phyloP scores from a whole-genome alignment of 495 filamentous ascomycete genomes.

The Podospora australis region DNA sequence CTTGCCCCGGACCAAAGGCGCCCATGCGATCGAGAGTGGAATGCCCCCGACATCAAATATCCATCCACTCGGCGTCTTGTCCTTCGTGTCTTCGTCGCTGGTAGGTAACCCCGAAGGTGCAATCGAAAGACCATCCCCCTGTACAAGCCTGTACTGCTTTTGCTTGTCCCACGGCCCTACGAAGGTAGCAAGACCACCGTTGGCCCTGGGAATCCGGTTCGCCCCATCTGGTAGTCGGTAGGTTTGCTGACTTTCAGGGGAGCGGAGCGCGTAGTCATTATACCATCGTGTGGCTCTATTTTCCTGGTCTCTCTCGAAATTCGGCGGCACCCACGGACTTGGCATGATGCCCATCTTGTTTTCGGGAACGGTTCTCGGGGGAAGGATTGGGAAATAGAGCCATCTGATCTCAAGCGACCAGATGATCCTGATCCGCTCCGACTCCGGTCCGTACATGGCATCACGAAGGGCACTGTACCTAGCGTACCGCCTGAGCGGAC shows the following conservation, averaged over 20 bases:
- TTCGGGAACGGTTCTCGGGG: constrained; percentile 25
- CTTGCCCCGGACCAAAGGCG: constrained; percentile 24
- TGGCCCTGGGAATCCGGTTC: constrained; percentile 22
- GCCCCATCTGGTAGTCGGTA: too few species aligned
- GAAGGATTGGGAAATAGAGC: constrained; percentile 32
- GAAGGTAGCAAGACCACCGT: constrained; percentile 26
- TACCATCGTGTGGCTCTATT: constrained; percentile 28
- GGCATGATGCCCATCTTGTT: constrained; percentile 24
- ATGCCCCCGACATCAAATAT: constrained; percentile 41
- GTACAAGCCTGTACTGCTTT: constrained; percentile 26
- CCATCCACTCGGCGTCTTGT: constrained; percentile 29
- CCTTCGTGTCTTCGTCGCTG: constrained; percentile 11
- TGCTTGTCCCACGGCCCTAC: constrained; percentile 34
- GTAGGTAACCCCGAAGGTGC: constrained; percentile 12
- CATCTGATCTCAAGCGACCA: constrained; percentile 35
- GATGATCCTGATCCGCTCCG: constrained; percentile 30
- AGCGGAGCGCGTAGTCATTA: constrained; percentile 14
- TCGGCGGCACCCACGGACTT: constrained; percentile 34
- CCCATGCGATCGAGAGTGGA: constrained; percentile 39
- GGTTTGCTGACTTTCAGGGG: background rate
- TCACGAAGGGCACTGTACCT: constrained; percentile 36
- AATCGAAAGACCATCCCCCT: constrained; percentile 25
- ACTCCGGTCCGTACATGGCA: constrained; percentile 38
- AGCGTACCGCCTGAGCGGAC: constrained; percentile 39
- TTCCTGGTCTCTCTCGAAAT: constrained; percentile 25